Evolutionary conservation across 257 asterid species (phyloP), one percentile per base, ranked within the genome.

Genomic region (Gentiana straminea): DNA sequence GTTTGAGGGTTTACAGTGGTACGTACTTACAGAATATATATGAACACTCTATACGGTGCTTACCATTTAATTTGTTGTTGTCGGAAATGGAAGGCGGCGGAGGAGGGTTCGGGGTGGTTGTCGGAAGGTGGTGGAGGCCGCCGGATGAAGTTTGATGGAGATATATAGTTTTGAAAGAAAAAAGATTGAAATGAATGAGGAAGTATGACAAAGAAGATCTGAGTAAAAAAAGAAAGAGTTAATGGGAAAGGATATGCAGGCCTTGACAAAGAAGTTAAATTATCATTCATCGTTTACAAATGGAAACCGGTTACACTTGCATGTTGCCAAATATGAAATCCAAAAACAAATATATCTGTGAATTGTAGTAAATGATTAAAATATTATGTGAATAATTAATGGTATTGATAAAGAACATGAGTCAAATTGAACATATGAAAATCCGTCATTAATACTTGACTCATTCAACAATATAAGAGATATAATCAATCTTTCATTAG

Each of bases 241-340:
- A 41, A 57, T 57, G 52, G 44, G 61, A 41, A 35, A 24, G 11
- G 47, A 13, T 43, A 5, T 57, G 62, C 62, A 44, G 62, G 52
- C 62, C 61, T 24, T 2, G 32, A 35, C 33, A 8, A 13, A 10
- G 9, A 34, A 52, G 43, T 12, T 4, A 12, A 35, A 41, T 53
- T 53, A 34, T 2, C 8, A 2, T 53, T 53, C 58, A 54, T 54
- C 9, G n/a, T 35, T 13, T 35, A 41, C 24, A 24, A 2, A 41
- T 9, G 43, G 61, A 57, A 33, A 55, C 35, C 15, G 62, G 47
- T 57, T 44, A 24, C 52, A 41, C 47, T 24, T 51, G 39, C 33
- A 32, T 57, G 45, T 51, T 33, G 32, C 62, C 62, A 44, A 57
- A 45, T 51, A 57, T 5, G 50, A 44, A 44, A 44, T 57, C 51